Percentiles rank a stretch among this genome's conserved stretches.
phyloP scores from a whole-genome alignment of 1,139 yeast species.

The Suhomyces wounanorum region DNA sequence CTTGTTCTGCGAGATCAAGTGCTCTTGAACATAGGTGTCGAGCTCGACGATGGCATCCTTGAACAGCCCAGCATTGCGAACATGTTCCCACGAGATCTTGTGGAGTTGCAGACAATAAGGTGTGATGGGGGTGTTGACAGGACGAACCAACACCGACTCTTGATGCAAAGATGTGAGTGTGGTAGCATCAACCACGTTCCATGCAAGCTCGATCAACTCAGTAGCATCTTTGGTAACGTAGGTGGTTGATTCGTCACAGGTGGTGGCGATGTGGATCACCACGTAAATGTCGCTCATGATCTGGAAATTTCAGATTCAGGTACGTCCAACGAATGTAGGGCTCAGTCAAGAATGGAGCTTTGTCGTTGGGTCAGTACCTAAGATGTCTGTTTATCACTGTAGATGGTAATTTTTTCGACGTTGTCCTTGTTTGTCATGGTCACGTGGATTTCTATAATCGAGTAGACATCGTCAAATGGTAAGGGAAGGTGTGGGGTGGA shows the following conservation, averaged over 20 bases:
- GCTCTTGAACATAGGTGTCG: slow-evolving; percentile 50
- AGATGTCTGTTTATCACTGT: not conserved
- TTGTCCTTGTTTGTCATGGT: slow-evolving; percentile 3
- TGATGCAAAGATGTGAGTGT: slow-evolving; percentile 37
- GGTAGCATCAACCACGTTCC: slow-evolving; percentile 52
- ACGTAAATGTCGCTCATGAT: slow-evolving; percentile 63
- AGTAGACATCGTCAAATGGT: not conserved
- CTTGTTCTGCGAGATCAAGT: slow-evolving; percentile 41
- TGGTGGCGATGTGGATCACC: slow-evolving; percentile 63
- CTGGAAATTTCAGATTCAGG: not conserved
- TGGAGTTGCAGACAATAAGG: slow-evolving; percentile 57
- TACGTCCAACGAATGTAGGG: not conserved
- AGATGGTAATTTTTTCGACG: slow-evolving; percentile 13
- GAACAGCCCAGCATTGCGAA: slow-evolving; percentile 54
- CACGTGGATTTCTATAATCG: slow-evolving; percentile 13
- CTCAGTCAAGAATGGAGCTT: not conserved
- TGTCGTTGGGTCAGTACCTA: not conserved
- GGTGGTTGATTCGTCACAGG: slow-evolving; percentile 66
- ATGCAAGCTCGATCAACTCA: slow-evolving; percentile 67
- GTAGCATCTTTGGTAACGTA: slow-evolving; percentile 63
- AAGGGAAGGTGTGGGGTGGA: no score
- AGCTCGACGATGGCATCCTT: slow-evolving; percentile 60
- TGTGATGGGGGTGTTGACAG: slow-evolving; percentile 68
- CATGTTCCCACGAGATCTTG: slow-evolving; percentile 63
- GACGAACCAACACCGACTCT: slow-evolving; percentile 57